These are phyloP conservation scores for Rhododendron ferrugineum DNA, from an alignment of 148 eudicot genomes.

Conservation along the genomic window DNA sequence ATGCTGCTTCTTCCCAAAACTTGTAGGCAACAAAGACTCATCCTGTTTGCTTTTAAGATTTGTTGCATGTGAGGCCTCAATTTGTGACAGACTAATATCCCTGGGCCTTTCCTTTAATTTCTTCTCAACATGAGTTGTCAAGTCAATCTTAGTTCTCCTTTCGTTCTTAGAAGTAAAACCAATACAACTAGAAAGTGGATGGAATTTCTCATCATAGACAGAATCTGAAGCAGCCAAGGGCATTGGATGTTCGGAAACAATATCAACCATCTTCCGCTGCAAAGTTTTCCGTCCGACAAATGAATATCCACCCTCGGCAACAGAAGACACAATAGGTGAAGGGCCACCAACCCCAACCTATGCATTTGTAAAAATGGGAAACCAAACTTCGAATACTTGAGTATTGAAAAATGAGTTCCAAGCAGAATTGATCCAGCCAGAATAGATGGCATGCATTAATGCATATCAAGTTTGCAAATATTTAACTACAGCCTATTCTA, in stretches of 20 bases:
- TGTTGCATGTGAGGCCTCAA: neutral
- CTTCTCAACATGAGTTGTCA: neutral
- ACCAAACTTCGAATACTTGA: too few species aligned
- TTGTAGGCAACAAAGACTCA: slow-evolving; percentile 27
- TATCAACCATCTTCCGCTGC: neutral
- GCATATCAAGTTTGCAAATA: neutral
- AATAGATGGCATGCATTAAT: neutral
- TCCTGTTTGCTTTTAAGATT: neutral
- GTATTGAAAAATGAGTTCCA: neutral
- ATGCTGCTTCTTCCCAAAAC: slow-evolving; percentile 30
- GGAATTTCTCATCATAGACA: neutral
- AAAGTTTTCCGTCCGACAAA: neutral
- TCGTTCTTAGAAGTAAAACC: neutral
- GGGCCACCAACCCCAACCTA: neutral
- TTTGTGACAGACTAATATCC: neutral
- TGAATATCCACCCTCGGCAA: neutral
- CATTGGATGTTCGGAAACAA: neutral
- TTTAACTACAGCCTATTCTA: neutral
- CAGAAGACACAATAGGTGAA: neutral
- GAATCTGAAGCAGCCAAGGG: neutral
- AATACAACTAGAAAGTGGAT: neutral
- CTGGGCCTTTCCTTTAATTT: neutral
- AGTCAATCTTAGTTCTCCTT: slow-evolving; percentile 21
- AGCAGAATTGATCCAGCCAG: neutral
- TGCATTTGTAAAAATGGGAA: neutral